phyloP scores from a whole-genome alignment of 805 yeast species.

The Kuraishia piskuri region DNA sequence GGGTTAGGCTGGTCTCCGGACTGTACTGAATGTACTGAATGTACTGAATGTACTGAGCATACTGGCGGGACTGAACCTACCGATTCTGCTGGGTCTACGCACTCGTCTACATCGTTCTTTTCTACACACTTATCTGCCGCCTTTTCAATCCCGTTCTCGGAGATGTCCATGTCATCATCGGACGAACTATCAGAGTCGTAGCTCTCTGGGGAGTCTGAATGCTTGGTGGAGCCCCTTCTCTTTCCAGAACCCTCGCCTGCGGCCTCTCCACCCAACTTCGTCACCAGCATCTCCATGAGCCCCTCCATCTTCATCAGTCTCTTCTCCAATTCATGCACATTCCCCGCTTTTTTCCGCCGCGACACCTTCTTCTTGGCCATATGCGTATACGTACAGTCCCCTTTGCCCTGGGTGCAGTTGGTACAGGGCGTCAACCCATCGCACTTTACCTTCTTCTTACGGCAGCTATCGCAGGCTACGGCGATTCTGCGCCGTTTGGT shows the following conservation, averaged over 20 bases:
- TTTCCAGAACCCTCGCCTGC: not conserved
- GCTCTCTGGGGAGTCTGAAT: not conserved
- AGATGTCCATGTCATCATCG: not conserved
- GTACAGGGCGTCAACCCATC: constrained; percentile 36
- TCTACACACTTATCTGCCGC: not conserved
- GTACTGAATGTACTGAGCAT: too few relatives aligned
- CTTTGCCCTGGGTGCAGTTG: constrained; percentile 26
- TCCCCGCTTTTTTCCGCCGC: not conserved
- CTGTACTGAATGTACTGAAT: too few relatives aligned
- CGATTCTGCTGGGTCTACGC: too few relatives aligned
- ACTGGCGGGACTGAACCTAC: too few relatives aligned
- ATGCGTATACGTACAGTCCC: constrained; percentile 26
- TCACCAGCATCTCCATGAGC: constrained; percentile 19
- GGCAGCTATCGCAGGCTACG: constrained; percentile 42
- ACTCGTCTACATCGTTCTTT: too few relatives aligned
- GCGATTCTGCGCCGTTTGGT: constrained; percentile 26
- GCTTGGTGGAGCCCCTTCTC: too few relatives aligned
- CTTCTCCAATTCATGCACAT: constrained; percentile 13
- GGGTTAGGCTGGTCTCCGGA: too few relatives aligned
- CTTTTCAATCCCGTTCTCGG: not conserved
- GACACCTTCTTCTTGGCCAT: constrained; percentile 20
- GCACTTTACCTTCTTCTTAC: constrained; percentile 41
- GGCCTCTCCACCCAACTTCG: constrained; percentile 7
- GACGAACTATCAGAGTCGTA: not conserved
- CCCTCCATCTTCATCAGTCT: constrained; percentile 25